Base-by-base conservation (phyloP, 108 stramenopile genomes). In the Fistulifera pelliculosa region DNA sequence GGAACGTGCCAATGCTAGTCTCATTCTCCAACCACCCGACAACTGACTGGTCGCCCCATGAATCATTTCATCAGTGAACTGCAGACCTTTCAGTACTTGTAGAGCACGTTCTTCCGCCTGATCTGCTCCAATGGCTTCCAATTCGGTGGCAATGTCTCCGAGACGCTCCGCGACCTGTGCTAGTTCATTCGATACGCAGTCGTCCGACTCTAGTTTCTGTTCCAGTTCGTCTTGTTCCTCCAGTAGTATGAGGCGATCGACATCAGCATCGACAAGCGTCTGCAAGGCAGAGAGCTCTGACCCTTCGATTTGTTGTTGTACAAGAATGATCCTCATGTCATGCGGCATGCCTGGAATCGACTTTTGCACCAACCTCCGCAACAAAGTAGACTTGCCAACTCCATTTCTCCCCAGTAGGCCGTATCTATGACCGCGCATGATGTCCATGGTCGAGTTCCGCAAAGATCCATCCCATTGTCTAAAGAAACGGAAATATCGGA, bases 21-120 rank as follows among this genome's bases (percentile, higher is more conserved):
- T 79, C 93, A 97, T 93, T 38, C 93, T 71, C 96, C 94, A 95
- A 13, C 96, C 96, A 45, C 96, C 96, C 25, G 82, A 83, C 23
- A 94, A 67, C 14, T 71, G 75, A 11, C 61, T 56, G 2, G 87
- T 88, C 8, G 85, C 78, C 39, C 78, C 68, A 41, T 81, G 35
- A 12, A 91, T 75, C 61, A 85, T 79, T 49, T 66, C 69, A 0
- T 70, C 54, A 8, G 76, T 58, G 50, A 86, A 84, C 16, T 69
- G 66, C 16, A 87, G 58, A n/a, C 83, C 83, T 38, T 57, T 61
- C 18, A 85, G 64, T 41, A 85, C 77, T 19, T 60, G 58, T 15
- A 58, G 12, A 22, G 90, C 90, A 23, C 88, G 60, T 39, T 62
- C 52, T 71, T 85, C 81, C 28, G 78, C 78, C 15, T 24, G 8